Evolutionary conservation across 148 eudicot genomes (phyloP).

Genomic region (Chenopodium suecicum): DNA sequence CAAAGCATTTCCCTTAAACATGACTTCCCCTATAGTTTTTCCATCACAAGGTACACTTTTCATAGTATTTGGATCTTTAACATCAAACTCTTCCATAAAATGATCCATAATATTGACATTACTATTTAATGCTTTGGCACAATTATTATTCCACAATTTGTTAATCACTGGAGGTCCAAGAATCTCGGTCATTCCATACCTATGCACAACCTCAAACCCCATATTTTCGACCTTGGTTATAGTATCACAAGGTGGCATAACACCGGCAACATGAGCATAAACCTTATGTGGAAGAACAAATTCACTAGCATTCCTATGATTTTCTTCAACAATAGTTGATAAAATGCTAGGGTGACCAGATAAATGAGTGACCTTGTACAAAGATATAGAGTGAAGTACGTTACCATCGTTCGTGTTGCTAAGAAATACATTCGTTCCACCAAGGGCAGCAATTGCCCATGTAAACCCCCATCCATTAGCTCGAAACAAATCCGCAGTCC

Average conservation of each 20-base stretch:
- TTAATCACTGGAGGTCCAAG: conserved; percentile 21
- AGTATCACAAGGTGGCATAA: not conserved
- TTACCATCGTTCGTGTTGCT: not conserved
- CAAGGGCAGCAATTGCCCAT: conserved; percentile 23
- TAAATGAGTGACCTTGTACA: conserved; percentile 21
- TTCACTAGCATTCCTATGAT: not conserved
- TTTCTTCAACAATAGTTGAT: not conserved
- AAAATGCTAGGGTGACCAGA: conserved; percentile 25
- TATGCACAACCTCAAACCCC: conserved; percentile 21
- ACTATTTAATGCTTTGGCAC: not conserved
- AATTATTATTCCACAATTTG: not conserved
- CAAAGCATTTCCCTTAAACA: conserved; percentile 26
- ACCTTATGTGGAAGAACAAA: conserved; percentile 11
- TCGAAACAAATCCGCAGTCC: conserved; percentile 33
- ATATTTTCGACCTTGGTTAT: conserved; percentile 1
- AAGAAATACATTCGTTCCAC: conserved; percentile 24
- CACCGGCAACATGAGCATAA: conserved; percentile 24
- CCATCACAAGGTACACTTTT: conserved; percentile 24
- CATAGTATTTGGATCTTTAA: conserved; percentile 26
- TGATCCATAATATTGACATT: not conserved
- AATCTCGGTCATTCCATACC: conserved; percentile 32
- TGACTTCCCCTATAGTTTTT: conserved; percentile 25
- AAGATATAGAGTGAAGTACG: conserved; percentile 15
- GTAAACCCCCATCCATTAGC: conserved; percentile 33
- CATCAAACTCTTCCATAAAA: conserved; percentile 24